phyloP scores from a whole-genome alignment of 202 grass and related monocot species.

The Hordeum pubiflorum region DNA sequence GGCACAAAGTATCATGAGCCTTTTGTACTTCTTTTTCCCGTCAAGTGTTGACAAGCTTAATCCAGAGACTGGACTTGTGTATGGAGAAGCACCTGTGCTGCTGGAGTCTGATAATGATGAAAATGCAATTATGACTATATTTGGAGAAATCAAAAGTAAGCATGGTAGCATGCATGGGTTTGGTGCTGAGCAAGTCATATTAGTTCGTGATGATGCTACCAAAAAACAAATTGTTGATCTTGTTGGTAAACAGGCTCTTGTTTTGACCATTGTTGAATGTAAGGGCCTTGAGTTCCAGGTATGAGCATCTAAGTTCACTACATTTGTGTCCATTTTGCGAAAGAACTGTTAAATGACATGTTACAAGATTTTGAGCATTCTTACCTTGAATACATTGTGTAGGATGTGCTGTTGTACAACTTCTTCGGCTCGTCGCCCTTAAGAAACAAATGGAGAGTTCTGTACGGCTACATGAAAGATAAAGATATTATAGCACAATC shows the following conservation, averaged over 20 bases:
- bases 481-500: constrained; percentile 36
- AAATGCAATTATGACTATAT: constrained; percentile 81
- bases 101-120: constrained; percentile 66
- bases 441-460: constrained; percentile 73
- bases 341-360: background rate
- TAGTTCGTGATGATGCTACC: constrained; percentile 60
- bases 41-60: constrained; percentile 64
- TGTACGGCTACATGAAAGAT: constrained; percentile 64
- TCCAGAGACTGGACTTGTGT: constrained; percentile 72
- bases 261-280: constrained; percentile 85
- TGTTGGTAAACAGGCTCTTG: constrained; percentile 70
- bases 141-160: constrained; percentile 44
- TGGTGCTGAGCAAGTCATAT: constrained; percentile 82
- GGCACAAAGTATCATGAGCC: constrained; percentile 74
- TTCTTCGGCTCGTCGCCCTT: constrained; percentile 70
- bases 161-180: constrained; percentile 38
- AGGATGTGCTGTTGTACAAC: constrained; percentile 88
- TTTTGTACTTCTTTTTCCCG: constrained; percentile 75
- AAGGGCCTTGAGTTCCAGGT: constrained; percentile 96
- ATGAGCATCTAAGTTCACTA: constrained; percentile 7
- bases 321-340: background rate
- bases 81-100: constrained; percentile 80
- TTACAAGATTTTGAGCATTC: background rate
- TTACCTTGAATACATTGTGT: constrained; percentile 7
- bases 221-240: constrained; percentile 62